Percentiles rank a stretch among this genome's conserved stretches.
phyloP scores from a whole-genome alignment of 345 rosid genomes.

The Isatis tinctoria region DNA sequence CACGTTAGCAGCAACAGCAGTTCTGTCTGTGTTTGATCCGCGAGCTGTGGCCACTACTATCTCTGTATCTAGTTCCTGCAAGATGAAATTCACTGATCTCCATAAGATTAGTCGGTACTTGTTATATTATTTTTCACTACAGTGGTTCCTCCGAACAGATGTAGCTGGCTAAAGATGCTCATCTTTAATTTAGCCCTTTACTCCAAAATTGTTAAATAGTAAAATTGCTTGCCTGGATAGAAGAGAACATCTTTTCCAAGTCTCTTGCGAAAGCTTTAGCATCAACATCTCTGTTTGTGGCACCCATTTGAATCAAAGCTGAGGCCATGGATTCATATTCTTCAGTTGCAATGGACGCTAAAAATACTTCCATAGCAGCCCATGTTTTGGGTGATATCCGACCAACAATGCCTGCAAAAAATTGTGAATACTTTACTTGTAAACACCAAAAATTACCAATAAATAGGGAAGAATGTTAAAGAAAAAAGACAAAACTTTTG shows the following conservation, averaged over 20 bases:
- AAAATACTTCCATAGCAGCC: slow-evolving; percentile 90
- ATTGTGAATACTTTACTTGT: not conserved
- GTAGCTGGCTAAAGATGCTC: not conserved
- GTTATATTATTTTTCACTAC: not conserved
- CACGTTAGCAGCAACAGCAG: slow-evolving; percentile 88
- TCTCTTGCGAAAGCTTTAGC: slow-evolving; percentile 81
- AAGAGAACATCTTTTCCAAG: slow-evolving; percentile 84
- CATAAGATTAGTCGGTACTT: slow-evolving; percentile 5
- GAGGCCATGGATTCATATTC: slow-evolving; percentile 94
- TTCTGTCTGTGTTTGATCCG: slow-evolving; percentile 50
- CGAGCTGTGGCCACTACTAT: slow-evolving; percentile 84
- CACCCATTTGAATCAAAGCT: slow-evolving; percentile 94
- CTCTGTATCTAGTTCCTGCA: slow-evolving; percentile 90
- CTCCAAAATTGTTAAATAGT: not conserved
- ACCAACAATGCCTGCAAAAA: slow-evolving; percentile 83
- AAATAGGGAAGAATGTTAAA: not conserved
- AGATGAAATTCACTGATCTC: slow-evolving; percentile 1
- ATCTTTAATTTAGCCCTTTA: not conserved
- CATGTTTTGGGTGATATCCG: slow-evolving; percentile 97
- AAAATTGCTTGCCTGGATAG: slow-evolving; percentile 58
- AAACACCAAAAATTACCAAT: slow-evolving; percentile 8
- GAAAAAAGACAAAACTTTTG: not conserved
- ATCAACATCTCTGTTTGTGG: slow-evolving; percentile 82
- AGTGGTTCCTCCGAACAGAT: slow-evolving; percentile 7
- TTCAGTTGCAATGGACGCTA: slow-evolving; percentile 73